Evolutionary conservation across 129 eudicot genomes (phyloP), one percentile per base, ranked within the genome.

Genomic region (Arctium minus): DNA sequence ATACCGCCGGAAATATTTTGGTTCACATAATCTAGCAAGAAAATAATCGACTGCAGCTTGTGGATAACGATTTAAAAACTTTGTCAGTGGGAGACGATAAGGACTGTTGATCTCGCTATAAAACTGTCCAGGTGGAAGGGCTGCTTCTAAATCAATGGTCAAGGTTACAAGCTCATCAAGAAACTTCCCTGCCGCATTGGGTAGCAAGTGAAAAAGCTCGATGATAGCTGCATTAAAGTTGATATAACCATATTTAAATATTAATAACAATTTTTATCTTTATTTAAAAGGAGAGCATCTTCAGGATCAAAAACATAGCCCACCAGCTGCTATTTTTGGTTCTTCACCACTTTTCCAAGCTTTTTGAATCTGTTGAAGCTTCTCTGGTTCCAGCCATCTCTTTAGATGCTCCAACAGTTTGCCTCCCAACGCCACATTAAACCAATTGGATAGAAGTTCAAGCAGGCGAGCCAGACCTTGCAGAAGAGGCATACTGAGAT

Each of bases 41-140:
- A 96, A 96, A 83, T 96, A 96, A 85, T 96, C 99, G 27, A 96
- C 97, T 27, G 98, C 99, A 33, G 90, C 94, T 48, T 96, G 87
- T 53, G 99, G 96, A 79, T 93, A 96, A 27, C 94, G 92, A 81
- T 96, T 96, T 17, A 96, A 88, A 82, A 93, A 96, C 75, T 96
- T 96, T 6, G 99, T 93, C 32, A 96, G 90, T 33, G 99, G 99
- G 62, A 93, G 93, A 74, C 99, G 93, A 84, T 96, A 96, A 35
- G 99, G 99, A 86, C 99, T 96, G 85, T 96, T 96, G 82, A 93
- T 96, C 94, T 96, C 99, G 79, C 99, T 96, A 80, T 96, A 96
- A 86, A 91, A 91, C 83, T 90, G 99, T 11, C 98, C 99, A 32
- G 99, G 88, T 50, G 97, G 97, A 70, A 96, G 97, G 73, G 98